Evolutionary conservation across 106 monocot genomes (phyloP).

Genomic region (Gastrodia elata): DNA sequence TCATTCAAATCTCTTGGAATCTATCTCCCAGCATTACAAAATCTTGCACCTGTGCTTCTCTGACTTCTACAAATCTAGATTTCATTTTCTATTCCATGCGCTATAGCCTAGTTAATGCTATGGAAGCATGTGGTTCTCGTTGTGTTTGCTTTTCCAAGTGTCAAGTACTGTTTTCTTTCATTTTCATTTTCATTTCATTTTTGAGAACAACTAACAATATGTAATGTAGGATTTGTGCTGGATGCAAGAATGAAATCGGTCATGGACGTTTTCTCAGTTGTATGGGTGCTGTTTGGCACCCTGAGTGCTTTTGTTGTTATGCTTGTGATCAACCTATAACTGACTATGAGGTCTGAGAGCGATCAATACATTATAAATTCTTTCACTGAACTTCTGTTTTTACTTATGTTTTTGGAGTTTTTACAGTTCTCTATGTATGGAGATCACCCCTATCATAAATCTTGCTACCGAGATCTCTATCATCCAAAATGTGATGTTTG

Average conservation of each 20-base stretch:
- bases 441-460: constrained; percentile 70
- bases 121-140: not conserved
- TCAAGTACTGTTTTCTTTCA: not conserved
- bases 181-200: not conserved
- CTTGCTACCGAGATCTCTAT: constrained; percentile 67
- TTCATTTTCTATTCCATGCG: not conserved
- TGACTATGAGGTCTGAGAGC: constrained; percentile 46
- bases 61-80: not conserved
- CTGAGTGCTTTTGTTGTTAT: constrained; percentile 77
- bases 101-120: not conserved
- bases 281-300: constrained; percentile 83
- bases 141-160: not conserved
- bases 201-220: not conserved
- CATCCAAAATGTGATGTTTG: constrained; percentile 96
- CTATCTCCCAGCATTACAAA: too few species aligned
- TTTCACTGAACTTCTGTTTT: not conserved
- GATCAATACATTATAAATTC: not conserved
- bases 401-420: not conserved
- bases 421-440: constrained; percentile 70
- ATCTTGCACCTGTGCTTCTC: too few species aligned
- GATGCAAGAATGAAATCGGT: constrained; percentile 62
- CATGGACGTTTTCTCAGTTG: constrained; percentile 81
- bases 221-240: constrained; percentile 69
- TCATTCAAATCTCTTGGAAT: too few species aligned
- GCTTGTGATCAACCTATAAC: constrained; percentile 70